Evolutionary conservation across 208 protist species (phyloP), one percentile per base, ranked within the genome.

Genomic region (Leishmania tropica): DNA sequence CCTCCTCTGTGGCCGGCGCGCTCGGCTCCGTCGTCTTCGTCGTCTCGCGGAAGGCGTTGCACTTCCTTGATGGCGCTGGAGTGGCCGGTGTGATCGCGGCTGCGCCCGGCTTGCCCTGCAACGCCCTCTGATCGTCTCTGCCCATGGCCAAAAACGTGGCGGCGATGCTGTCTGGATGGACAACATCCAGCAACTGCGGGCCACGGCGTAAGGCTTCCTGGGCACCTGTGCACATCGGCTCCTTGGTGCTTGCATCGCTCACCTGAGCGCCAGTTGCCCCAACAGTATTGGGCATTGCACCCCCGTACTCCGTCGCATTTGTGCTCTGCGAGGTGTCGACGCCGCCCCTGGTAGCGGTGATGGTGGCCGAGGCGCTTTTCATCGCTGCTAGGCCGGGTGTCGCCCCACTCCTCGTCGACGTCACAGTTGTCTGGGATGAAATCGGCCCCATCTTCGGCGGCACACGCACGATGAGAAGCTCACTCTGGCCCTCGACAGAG

Each of bases 401-500:
- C 8, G 60, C 11, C 24, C 75, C 54, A 28, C 68, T 53, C 68
- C 24, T 76, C n/a, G 65, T 67, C 28, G 64, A 64, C 8, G 62
- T 58, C 13, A 67, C 75, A 3, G 65, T 70, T 48, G 31, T 68
- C 75, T 45, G 64, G 53, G 62, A 56, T 60, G 71, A 13, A 17
- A 45, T 5, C 6, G 64, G 73, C 17, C 28, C 51, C 54, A 35
- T 35, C 31, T 21, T n/a, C 35, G 75, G 58, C 2, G 76, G 76
- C 70, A 83, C 65, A 40, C 74, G 75, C 58, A 85, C 80, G 11
- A 81, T 47, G 60, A 53, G 42, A 42, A 89, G 35, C 65, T 84
- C 75, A 51, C 86, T 89, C 72, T 72, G 47, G 15, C 78, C 76
- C 72, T 89, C 82, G n/a, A 86, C n/a, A 4, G 86, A 78, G 79